Conservation (phyloP, 2,329 filamentous ascomycete species). For the Talaromyces atroroseus region DNA sequence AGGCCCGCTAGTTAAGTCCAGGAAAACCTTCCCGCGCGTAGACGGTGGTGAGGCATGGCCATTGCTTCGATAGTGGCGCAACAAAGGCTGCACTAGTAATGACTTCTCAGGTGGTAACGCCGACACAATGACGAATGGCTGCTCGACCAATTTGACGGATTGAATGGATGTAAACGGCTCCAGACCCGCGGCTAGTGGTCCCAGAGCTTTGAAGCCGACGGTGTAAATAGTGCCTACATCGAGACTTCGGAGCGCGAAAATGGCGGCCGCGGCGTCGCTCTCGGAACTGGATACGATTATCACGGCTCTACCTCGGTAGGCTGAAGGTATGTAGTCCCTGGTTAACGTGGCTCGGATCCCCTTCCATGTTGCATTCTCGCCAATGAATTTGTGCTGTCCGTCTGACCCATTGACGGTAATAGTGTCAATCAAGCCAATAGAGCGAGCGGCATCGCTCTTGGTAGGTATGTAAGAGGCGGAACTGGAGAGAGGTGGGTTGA, state of each 20-base stretch:
- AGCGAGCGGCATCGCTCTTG: conserved; percentile 68
- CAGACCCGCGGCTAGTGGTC: conserved; percentile 58
- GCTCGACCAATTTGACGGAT: conserved; percentile 71
- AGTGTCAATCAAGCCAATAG: conserved; percentile 77
- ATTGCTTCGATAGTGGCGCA: conserved; percentile 61
- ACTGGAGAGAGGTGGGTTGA: conserved; percentile 64
- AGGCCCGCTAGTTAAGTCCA: conserved; percentile 67
- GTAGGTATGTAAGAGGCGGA: conserved; percentile 56
- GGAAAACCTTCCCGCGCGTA: conserved; percentile 62
- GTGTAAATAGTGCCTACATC: conserved; percentile 76
- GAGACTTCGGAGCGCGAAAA: conserved; percentile 72
- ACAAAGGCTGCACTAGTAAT: conserved; percentile 68
- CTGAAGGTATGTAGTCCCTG: conserved; percentile 74
- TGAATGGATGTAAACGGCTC: conserved; percentile 65
- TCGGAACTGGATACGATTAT: conserved; percentile 68
- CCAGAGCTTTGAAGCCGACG: conserved; percentile 65
- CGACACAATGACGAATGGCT: conserved; percentile 76
- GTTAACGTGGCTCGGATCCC: conserved; percentile 77
- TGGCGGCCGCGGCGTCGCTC: conserved; percentile 69
- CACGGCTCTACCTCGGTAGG: conserved; percentile 69
- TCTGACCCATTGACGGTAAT: conserved; percentile 59
- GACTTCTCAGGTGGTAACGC: conserved; percentile 74
- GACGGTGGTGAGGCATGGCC: conserved; percentile 32
- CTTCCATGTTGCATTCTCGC: conserved; percentile 81
- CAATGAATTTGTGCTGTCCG: conserved; percentile 55